Conservation (phyloP, 495 filamentous ascomycete species). For the Penicillium bialowiezense region DNA sequence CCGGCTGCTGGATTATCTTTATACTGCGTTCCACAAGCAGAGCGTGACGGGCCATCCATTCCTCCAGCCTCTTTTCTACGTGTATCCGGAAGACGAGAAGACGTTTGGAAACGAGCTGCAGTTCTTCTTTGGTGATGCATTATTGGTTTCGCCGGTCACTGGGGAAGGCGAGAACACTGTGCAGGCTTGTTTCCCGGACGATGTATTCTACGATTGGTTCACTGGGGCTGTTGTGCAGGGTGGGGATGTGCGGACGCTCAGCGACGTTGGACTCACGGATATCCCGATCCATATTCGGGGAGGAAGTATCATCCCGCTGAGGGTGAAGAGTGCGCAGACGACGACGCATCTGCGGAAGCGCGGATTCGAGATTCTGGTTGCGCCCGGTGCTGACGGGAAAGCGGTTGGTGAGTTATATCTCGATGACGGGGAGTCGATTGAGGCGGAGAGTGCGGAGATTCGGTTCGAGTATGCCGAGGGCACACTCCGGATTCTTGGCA, state of each 20-base stretch:
- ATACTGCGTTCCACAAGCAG: slow-evolving; percentile 67
- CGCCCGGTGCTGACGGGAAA: slow-evolving; percentile 49
- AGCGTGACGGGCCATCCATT: slow-evolving; percentile 60
- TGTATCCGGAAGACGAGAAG: slow-evolving; percentile 65
- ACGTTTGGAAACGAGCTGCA: slow-evolving; percentile 59
- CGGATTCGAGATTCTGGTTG: slow-evolving; percentile 66
- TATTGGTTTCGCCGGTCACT: slow-evolving; percentile 70
- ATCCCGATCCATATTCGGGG: slow-evolving; percentile 71
- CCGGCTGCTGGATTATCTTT: slow-evolving; percentile 74
- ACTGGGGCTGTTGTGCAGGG: slow-evolving; percentile 56
- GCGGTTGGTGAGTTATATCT: slow-evolving; percentile 54
- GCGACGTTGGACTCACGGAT: slow-evolving; percentile 52
- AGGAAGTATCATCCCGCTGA: slow-evolving; percentile 64
- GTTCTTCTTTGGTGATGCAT: slow-evolving; percentile 67
- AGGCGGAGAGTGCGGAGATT: slow-evolving; percentile 48
- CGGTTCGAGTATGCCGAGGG: slow-evolving; percentile 50
- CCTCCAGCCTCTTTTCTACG: slow-evolving; percentile 65
- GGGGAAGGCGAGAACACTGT: slow-evolving; percentile 63
- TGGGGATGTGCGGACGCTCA: slow-evolving; percentile 46
- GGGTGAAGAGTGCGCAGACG: slow-evolving; percentile 60
- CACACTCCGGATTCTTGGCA: slow-evolving; percentile 46
- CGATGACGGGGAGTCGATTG: slow-evolving; percentile 56
- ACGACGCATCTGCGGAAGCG: slow-evolving; percentile 62
- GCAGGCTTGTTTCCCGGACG: slow-evolving; percentile 69
- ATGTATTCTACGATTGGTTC: slow-evolving; percentile 74